These are phyloP conservation scores for Silene uniflora DNA, from an alignment of 148 eudicot genomes.

Conservation along the genomic window DNA sequence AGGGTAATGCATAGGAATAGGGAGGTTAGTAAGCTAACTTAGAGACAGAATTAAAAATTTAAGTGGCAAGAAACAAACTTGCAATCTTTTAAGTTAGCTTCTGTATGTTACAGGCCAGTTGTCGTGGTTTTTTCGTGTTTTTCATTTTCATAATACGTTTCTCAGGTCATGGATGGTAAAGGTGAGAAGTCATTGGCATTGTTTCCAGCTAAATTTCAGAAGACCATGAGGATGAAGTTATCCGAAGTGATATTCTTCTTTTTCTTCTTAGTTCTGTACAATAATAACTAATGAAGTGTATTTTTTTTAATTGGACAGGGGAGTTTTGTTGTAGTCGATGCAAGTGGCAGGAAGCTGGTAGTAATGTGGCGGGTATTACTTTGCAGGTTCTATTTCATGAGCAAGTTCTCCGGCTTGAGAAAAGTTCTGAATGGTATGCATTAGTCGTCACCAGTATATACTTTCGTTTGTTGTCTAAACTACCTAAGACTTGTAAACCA, in stretches of 20 bases:
- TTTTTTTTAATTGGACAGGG: constrained; percentile 44
- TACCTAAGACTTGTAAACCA: no score
- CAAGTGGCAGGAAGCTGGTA: constrained; percentile 84
- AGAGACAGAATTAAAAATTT: not conserved
- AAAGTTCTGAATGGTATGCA: constrained; percentile 63
- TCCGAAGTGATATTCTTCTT: no score
- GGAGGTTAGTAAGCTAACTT: not conserved
- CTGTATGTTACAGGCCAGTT: no score
- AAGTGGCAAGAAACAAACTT: no score
- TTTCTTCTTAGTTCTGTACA: no score
- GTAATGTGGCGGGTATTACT: constrained; percentile 79
- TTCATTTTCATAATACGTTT: not conserved
- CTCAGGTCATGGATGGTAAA: constrained; percentile 67
- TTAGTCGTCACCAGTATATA: not conserved
- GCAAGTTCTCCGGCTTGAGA: constrained; percentile 53
- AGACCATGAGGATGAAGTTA: constrained; percentile 88
- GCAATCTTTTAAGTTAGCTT: not conserved
- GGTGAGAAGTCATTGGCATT: constrained; percentile 64
- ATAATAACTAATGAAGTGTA: no score
- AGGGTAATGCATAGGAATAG: not conserved
- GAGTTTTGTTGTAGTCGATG: constrained; percentile 83
- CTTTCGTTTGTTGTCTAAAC: constrained; percentile 1
- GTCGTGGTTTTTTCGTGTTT: not conserved
- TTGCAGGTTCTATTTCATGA: no score
- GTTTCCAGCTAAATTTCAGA: constrained; percentile 93